Evolutionary conservation across 257 asterid genomes (phyloP).

Genomic region (Eustoma russellianum): DNA sequence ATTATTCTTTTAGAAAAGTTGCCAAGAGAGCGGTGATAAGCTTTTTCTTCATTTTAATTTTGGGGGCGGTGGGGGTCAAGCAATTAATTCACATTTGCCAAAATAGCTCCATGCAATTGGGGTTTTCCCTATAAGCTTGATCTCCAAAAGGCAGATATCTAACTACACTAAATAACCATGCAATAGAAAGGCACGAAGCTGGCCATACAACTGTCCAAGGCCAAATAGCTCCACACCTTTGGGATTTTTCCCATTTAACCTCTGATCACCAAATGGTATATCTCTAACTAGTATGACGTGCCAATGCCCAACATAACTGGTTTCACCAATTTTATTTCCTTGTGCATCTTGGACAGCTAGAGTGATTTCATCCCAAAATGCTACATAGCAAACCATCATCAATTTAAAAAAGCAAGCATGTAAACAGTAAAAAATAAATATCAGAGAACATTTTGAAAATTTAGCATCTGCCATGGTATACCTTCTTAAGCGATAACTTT

Average conservation of each 20-base stretch:
- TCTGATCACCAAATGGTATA: conserved; percentile 66
- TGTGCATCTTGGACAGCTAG: conserved; percentile 66
- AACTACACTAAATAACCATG: no score
- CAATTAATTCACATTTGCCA: no score
- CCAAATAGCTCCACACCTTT: conserved; percentile 47
- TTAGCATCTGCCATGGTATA: conserved; percentile 4
- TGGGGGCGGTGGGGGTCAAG: no score
- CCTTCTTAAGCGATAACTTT: conserved; percentile 31
- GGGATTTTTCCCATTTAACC: conserved; percentile 94
- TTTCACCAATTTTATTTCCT: conserved; percentile 55
- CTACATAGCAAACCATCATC: conserved; percentile 84
- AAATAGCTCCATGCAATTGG: no score
- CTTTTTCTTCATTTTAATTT: no score
- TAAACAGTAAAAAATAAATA: conserved; percentile 4
- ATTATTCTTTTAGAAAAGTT: neutral
- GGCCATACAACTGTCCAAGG: no score
- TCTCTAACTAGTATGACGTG: conserved; percentile 65
- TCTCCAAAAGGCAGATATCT: no score
- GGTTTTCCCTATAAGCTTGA: no score
- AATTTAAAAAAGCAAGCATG: conserved; percentile 9
- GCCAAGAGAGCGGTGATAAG: neutral
- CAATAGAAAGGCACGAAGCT: no score
- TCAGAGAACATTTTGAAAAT: neutral
- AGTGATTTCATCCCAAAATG: conserved; percentile 96
- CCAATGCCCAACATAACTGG: conserved; percentile 75